Evolutionary conservation across 164 flowering plant genomes (phyloP), one percentile per base, ranked within the genome.

Genomic region (Dillenia turbinata): DNA sequence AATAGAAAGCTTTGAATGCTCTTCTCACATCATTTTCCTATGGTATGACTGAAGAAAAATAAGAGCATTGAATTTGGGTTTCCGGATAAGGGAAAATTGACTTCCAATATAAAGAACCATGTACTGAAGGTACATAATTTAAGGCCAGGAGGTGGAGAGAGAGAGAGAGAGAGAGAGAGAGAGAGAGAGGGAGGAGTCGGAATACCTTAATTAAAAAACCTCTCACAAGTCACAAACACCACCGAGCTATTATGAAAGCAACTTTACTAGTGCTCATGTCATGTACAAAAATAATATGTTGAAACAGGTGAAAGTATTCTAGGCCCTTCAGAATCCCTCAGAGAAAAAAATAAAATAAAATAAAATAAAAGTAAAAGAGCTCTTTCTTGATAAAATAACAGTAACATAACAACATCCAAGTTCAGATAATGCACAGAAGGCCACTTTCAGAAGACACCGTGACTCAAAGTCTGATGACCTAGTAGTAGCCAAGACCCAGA

Each of bases 171-270:
- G 40, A 26, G 40, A 26, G 40, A 24, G 26, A 24, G 26, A 24
- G 26, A 26, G 33, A 26, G 33, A 26, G 33, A 26, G 33, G 5
- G 4, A 33, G 40, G 6, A 33, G 40, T 5, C 40, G 5, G 40
- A 1, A 44, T 9, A 24, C 10, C 13, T 49, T 60, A 12, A 11
- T 60, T 59, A 59, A 60, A 48, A 40, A 33, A 13, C 40, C 11
- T n/a, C 15, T 12, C 57, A 57, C 57, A 52, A 57, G 53, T 12
- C 54, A 57, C 61, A 52, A 57, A 57, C 66, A 47, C 40, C 69
- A 59, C 50, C 17, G 62, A 58, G 61, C 53, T 69, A 60, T 14
- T 65, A 56, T 44, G 66, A 49, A 59, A 67, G 62, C 60, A 54
- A 51, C 59, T 49, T 49, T 19, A 44, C 52, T 15, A 63, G 54